Evolutionary conservation across 176 grass and related monocot genomes (phyloP).

Genomic region (Neostapfia colusana): DNA sequence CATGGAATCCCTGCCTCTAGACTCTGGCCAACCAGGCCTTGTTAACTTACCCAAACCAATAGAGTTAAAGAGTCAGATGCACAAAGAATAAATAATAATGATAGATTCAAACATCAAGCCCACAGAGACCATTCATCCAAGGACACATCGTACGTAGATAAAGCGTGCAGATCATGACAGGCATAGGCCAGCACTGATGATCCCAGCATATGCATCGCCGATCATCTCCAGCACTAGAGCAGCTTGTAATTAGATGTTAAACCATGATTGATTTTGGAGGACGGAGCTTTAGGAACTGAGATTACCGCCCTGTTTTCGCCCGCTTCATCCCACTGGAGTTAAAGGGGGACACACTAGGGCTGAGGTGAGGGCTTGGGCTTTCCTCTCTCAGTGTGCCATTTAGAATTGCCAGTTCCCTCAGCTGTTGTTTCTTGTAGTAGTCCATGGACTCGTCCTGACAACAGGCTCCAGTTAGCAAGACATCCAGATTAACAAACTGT

Average conservation of each 20-base stretch:
- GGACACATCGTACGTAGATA: conserved; percentile 32
- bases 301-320: too few relatives aligned
- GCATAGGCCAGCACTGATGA: conserved; percentile 53
- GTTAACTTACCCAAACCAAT: conserved; percentile 82
- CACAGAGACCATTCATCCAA: conserved; percentile 47
- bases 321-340: too few relatives aligned
- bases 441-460: too few relatives aligned
- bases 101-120: conserved; percentile 57
- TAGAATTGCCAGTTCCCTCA: too few relatives aligned
- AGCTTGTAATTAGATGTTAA: conserved; percentile 40
- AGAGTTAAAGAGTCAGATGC: conserved; percentile 60
- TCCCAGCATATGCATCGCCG: conserved; percentile 52
- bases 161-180: conserved; percentile 50
- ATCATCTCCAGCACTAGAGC: conserved; percentile 53
- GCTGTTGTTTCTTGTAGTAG: too few relatives aligned
- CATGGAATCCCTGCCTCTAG: conserved; percentile 37
- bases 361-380: too few relatives aligned
- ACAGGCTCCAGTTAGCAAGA: conserved; percentile 15
- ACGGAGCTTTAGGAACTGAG: conserved; percentile 1
- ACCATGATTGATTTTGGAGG: conserved; percentile 5
- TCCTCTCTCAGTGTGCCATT: too few relatives aligned
- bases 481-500: too few relatives aligned
- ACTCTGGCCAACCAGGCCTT: conserved; percentile 56
- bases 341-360: too few relatives aligned
- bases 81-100: conserved; percentile 77